Evolutionary conservation across 2,329 filamentous ascomycete genomes (phyloP).

Genomic region (Pseudocercospora pini-densiflorae): DNA sequence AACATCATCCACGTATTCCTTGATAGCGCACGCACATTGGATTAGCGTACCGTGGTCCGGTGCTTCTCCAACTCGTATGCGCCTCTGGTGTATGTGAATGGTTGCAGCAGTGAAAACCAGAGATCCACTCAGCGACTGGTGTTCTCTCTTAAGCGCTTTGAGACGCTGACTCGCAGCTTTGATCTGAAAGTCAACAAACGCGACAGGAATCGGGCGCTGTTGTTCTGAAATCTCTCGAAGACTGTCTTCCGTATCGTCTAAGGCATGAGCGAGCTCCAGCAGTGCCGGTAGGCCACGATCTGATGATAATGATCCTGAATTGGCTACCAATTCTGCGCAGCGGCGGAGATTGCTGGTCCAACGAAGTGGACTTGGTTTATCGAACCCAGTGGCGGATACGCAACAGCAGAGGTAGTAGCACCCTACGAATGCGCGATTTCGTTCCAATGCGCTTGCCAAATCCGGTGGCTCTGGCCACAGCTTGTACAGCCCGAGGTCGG

Average conservation of each 20-base stretch:
- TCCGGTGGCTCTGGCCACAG: conserved; percentile 20
- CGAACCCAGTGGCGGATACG: conserved; percentile 31
- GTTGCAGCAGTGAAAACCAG: conserved; percentile 27
- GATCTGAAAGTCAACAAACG: conserved; percentile 25
- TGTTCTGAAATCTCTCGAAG: conserved; percentile 20
- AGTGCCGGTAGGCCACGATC: conserved; percentile 23
- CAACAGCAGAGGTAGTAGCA: conserved; percentile 34
- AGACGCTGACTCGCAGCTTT: conserved; percentile 28
- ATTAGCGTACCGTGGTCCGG: conserved; percentile 31
- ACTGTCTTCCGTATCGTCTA: conserved; percentile 30
- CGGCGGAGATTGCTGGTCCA: conserved; percentile 31
- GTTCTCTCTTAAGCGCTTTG: conserved; percentile 31
- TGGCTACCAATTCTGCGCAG: conserved; percentile 25
- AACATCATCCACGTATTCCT: conserved; percentile 37
- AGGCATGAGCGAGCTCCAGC: conserved; percentile 27
- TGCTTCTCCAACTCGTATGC: conserved; percentile 24
- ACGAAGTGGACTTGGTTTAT: conserved; percentile 33
- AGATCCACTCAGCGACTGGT: conserved; percentile 26
- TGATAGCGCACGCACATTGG: conserved; percentile 33
- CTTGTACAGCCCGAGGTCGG: conserved; percentile 34
- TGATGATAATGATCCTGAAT: conserved; percentile 18
- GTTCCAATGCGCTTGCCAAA: conserved; percentile 25
- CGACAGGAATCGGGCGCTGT: conserved; percentile 14
- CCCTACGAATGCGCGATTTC: conserved; percentile 33
- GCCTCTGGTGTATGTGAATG: conserved; percentile 29